Base-by-base conservation (phyloP, 1,284 basidiomycete genomes). In the Cutaneotrichosporon daszewskae region DNA sequence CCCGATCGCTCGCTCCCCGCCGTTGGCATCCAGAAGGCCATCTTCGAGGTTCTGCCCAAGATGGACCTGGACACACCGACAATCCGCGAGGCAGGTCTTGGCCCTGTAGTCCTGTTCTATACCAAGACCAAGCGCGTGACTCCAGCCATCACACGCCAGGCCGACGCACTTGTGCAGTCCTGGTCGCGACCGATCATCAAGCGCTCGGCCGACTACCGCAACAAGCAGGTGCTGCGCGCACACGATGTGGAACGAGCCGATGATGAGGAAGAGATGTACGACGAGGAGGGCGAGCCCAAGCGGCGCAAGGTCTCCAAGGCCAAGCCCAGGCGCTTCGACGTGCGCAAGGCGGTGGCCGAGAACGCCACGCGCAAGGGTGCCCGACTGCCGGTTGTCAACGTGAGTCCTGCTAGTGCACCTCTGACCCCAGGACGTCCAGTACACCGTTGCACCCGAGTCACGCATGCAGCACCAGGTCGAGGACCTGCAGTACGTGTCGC, bases 131-230 rank as follows among this genome's bases (percentile, higher is more conserved):
- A 84, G 65, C 84, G 89, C 38, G 91, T 94, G 34, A 85, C 85
- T 8, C 78, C 85, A 0, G 79, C 83, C 39, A 85, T 98, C 48
- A 74, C 76, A 28, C 82, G 88, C 40, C 80, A 81, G 41, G 94
- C 95, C 11, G 81, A 86, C 57, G 80, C 85, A 35, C 83, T 98
- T 37, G 83, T 97, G 37, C 85, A 84, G 45, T 72, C 76, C 17
- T 95, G 89, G 90, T 88, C 87, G 19, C 78, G 91, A n/a, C 91
- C 91, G 0, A 94, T 95, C 71, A 84, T 95, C 72, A 89, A 91
- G 63, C 83, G 88, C 32, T 85, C 84, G 12, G 85, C 88, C 4
- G 85, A 84, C 23, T 89, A 85, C 69, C 77, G 87, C 22, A 50
- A 48, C 9, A 50, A 52, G 32, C 49, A 61, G 36, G 45, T 65